These are phyloP conservation scores for Digitaria exilis DNA, from an alignment of 202 grass and related monocot genomes.

Conservation along the genomic window DNA sequence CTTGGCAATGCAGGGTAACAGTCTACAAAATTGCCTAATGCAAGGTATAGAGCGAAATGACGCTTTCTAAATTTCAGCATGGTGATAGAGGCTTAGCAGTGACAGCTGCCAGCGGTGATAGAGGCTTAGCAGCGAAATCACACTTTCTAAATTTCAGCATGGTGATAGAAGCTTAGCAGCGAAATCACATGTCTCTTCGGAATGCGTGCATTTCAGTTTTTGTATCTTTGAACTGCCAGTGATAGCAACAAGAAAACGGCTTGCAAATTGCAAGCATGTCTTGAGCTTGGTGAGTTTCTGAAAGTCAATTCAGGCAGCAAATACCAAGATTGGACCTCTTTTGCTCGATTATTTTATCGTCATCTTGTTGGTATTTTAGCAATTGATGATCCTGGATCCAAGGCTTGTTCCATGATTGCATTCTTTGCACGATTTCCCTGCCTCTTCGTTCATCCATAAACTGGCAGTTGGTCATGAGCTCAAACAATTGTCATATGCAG, in stretches of 20 bases:
- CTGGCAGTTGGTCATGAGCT: background rate
- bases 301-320: background rate
- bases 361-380: background rate
- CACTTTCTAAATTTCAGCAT: background rate
- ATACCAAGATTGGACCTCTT: background rate
- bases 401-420: background rate
- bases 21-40: background rate
- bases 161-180: too few relatives aligned
- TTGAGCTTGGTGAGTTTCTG: constrained; percentile 29
- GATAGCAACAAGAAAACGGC: background rate
- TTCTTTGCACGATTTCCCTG: background rate
- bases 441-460: background rate
- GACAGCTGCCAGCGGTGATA: too few relatives aligned
- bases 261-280: constrained; percentile 33
- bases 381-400: constrained; percentile 8
- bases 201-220: background rate
- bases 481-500: background rate
- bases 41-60: background rate
- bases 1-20: background rate
- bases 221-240: background rate
- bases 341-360: background rate
- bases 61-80: background rate
- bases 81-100: background rate
- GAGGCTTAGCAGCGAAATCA: too few relatives aligned
- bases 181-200: too few relatives aligned